Evolutionary conservation across 2,329 filamentous ascomycete species (phyloP).

Genomic region (Colletotrichum gigasporum): DNA sequence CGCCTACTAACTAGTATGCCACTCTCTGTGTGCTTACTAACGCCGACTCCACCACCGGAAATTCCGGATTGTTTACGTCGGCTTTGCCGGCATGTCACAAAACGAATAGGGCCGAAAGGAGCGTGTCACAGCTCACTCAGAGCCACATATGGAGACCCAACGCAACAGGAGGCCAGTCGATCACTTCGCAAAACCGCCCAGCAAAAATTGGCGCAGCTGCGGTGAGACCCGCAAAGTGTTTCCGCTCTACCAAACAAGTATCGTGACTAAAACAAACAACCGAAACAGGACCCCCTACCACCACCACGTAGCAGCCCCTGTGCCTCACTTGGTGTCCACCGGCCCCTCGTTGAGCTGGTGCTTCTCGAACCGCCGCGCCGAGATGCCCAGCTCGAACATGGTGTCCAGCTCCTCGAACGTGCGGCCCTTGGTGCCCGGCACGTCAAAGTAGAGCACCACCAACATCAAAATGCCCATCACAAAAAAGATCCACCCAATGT

Average conservation of each 20-base stretch:
- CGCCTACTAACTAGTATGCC: too few species aligned
- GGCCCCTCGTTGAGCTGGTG: constrained; percentile 20
- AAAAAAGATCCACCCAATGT: constrained; percentile 51
- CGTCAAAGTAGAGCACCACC: constrained; percentile 39
- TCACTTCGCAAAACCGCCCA: too few species aligned
- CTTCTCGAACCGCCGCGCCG: constrained; percentile 26
- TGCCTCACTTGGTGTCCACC: constrained; percentile 16
- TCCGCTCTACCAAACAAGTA: background rate
- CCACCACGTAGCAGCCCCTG: too few species aligned
- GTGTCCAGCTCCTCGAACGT: constrained; percentile 44
- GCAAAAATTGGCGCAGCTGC: too few species aligned
- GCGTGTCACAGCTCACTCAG: too few species aligned
- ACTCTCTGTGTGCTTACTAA: background rate
- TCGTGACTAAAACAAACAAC: constrained; percentile 4
- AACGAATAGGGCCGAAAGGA: constrained; percentile 15
- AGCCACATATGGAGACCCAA: too few species aligned
- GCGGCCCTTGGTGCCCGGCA: constrained; percentile 40
- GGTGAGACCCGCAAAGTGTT: constrained; percentile 2
- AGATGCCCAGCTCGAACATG: constrained; percentile 33
- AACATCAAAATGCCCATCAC: constrained; percentile 39
- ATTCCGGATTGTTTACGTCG: constrained; percentile 15
- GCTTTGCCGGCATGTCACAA: constrained; percentile 14
- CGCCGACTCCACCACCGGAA: constrained; percentile 3
- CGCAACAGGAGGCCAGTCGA: too few species aligned
- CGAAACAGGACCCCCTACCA: background rate